phyloP scores from a whole-genome alignment of 768 basidiomycete species.

The Trametes coccinea region DNA sequence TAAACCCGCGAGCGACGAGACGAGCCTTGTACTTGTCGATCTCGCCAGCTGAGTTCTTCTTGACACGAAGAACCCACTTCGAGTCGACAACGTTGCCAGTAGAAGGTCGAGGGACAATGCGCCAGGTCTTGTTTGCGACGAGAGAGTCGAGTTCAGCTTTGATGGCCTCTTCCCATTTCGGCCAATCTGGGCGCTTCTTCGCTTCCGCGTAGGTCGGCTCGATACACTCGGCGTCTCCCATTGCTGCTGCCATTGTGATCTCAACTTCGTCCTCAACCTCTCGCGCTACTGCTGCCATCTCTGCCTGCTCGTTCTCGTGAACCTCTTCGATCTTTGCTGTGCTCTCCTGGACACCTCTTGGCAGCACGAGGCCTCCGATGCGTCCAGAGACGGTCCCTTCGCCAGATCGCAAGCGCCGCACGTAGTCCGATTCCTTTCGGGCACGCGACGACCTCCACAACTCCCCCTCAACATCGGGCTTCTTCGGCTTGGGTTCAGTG shows the following conservation, averaged over 20 bases:
- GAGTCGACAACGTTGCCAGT: constrained; percentile 30
- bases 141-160: constrained; percentile 14
- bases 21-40: too few relatives aligned
- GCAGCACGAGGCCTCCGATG: not conserved
- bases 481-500: not conserved
- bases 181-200: constrained; percentile 19
- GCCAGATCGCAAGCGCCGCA: constrained; percentile 1
- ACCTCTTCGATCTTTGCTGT: constrained; percentile 1
- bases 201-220: constrained; percentile 11
- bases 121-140: constrained; percentile 14
- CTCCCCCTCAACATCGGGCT: not conserved
- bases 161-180: constrained; percentile 19
- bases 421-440: constrained; percentile 7
- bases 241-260: not conserved
- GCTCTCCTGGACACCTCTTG: constrained; percentile 4
- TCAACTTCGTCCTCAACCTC: not conserved
- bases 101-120: constrained; percentile 9
- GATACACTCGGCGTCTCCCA: constrained; percentile 6
- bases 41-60: too few relatives aligned
- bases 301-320: not conserved
- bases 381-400: not conserved
- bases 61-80: constrained; percentile 35
- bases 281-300: not conserved
- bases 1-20: too few relatives aligned
- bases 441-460: not conserved